These are phyloP conservation scores for Pseudozyma flocculosa DNA, from an alignment of 1,284 basidiomycete species.

Conservation along the genomic window DNA sequence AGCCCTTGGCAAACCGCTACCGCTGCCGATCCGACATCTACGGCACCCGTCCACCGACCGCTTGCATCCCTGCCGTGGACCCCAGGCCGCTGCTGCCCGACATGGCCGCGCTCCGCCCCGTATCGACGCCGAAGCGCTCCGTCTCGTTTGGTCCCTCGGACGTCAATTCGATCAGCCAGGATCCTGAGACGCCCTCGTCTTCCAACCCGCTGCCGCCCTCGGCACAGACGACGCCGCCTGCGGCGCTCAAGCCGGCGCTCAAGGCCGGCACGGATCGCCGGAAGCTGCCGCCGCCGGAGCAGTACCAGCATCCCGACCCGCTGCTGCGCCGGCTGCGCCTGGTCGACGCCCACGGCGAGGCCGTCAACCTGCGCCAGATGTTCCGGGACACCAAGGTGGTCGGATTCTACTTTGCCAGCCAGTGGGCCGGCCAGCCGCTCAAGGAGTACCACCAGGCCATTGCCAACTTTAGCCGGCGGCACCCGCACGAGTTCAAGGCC, in stretches of 20 bases:
- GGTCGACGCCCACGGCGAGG: slow-evolving; percentile 47
- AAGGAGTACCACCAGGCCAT: slow-evolving; percentile 51
- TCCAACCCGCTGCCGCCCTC: slow-evolving; percentile 12
- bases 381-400: slow-evolving; percentile 58
- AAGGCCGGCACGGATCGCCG: slow-evolving; percentile 48
- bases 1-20: too few relatives aligned
- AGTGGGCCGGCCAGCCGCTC: slow-evolving; percentile 45
- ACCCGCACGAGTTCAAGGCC: slow-evolving; percentile 56
- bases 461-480: slow-evolving; percentile 39
- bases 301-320: slow-evolving; percentile 58
- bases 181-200: slow-evolving; percentile 13
- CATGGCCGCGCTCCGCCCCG: slow-evolving; percentile 30
- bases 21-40: too few relatives aligned
- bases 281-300: slow-evolving; percentile 43
- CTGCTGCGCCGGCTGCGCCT: slow-evolving; percentile 57
- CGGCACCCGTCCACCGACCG: too few relatives aligned
- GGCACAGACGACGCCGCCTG: background rate
- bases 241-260: slow-evolving; percentile 51
- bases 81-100: too few relatives aligned
- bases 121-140: slow-evolving; percentile 28
- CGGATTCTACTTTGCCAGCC: slow-evolving; percentile 58
- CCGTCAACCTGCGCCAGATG: slow-evolving; percentile 45
- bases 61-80: too few relatives aligned
- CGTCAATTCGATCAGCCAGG: slow-evolving; percentile 6
- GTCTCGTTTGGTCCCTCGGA: slow-evolving; percentile 44